Conservation (phyloP, 495 filamentous ascomycete species). For the Podospora conica region DNA sequence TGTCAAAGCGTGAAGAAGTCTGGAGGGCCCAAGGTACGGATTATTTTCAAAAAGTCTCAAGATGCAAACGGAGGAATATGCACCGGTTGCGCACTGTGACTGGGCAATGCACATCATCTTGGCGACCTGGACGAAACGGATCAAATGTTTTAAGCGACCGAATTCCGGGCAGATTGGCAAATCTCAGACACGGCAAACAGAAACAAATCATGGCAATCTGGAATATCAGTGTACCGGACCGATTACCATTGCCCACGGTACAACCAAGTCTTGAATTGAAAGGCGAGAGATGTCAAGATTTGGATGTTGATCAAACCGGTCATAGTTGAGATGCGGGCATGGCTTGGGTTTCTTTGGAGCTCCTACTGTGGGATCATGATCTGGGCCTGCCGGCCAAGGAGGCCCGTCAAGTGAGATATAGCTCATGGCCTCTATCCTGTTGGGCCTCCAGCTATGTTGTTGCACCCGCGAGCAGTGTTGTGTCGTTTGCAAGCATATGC, state of each 20-base stretch:
- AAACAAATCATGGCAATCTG: neutral
- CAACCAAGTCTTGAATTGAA: neutral
- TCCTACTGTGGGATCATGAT: neutral
- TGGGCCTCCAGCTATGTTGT: neutral
- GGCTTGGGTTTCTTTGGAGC: neutral
- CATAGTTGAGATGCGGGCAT: neutral
- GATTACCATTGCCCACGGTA: neutral
- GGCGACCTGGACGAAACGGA: neutral
- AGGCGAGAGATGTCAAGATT: neutral
- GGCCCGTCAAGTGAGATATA: neutral
- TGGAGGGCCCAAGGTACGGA: neutral
- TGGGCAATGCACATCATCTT: neutral
- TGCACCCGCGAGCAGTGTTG: neutral
- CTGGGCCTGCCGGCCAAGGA: neutral
- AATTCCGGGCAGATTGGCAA: conserved; percentile 4
- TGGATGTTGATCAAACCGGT: neutral
- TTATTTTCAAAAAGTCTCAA: neutral
- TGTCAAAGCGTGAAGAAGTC: neutral
- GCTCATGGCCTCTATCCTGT: neutral
- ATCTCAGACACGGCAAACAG: conserved; percentile 5
- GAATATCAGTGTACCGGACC: neutral
- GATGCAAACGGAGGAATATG: neutral
- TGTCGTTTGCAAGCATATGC: neutral
- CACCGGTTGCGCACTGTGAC: neutral
- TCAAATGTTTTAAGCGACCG: neutral